Evolutionary conservation across 345 rosid genomes (phyloP).

Genomic region (Lepidium didymum): DNA sequence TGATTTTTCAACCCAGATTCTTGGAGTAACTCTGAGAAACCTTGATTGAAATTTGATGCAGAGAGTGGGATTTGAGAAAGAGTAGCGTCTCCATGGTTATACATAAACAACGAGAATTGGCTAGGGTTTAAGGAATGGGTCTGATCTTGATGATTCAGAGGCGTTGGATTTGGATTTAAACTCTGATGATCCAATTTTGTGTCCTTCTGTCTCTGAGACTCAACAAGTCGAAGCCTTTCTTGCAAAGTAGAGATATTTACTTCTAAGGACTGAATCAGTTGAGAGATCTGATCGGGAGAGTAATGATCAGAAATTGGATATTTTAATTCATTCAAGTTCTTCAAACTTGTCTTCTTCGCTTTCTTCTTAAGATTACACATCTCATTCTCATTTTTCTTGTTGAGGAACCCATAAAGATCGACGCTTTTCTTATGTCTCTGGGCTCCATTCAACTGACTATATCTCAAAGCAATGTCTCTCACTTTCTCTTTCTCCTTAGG

Average conservation of each 20-base stretch:
- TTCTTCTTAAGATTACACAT: too few relatives aligned
- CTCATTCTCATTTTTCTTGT: too few relatives aligned
- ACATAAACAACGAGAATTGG: background rate
- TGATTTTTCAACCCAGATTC: background rate
- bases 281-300: background rate
- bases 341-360: too few relatives aligned
- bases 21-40: background rate
- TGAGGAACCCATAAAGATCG: too few relatives aligned
- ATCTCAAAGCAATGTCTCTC: background rate
- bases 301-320: background rate
- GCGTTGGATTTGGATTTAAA: background rate
- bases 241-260: background rate
- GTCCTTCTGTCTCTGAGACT: background rate
- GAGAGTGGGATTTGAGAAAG: background rate
- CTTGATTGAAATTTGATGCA: background rate
- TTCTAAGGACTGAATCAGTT: background rate
- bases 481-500: background rate
- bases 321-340: too few relatives aligned
- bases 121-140: constrained; percentile 1
- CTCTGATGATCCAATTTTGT: background rate
- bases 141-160: background rate
- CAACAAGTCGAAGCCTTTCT: background rate
- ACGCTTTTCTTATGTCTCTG: too few relatives aligned
- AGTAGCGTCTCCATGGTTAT: background rate
- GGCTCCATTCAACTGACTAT: too few relatives aligned